Conservation (phyloP, 2,329 filamentous ascomycete species). For the Coniochaeta hoffmannii region DNA sequence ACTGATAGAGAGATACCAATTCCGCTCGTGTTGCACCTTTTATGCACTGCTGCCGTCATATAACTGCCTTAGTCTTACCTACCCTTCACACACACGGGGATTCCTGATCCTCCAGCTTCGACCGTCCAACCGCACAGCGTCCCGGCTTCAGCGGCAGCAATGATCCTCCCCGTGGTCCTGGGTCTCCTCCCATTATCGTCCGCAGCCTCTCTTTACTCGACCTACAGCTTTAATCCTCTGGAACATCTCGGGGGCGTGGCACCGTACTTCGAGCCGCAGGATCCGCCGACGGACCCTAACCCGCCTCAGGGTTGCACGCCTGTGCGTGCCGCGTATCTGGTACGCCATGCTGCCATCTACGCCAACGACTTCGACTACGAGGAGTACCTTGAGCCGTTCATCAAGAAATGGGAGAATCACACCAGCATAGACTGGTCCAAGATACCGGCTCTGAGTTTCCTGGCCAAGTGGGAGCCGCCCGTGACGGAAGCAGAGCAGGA, state of each 20-base stretch:
- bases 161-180: background rate
- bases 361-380: conserved; percentile 53
- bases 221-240: conserved; percentile 44
- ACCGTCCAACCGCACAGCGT: no score
- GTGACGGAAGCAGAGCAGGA: conserved; percentile 49
- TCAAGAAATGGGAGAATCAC: conserved; percentile 51
- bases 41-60: no score
- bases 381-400: conserved; percentile 47
- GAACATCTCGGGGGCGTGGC: conserved; percentile 48
- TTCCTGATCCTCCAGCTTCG: background rate
- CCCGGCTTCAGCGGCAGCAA: background rate
- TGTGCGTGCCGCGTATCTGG: conserved; percentile 45
- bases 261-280: conserved; percentile 49
- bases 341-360: conserved; percentile 54
- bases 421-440: conserved; percentile 47
- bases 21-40: no score
- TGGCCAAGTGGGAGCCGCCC: conserved; percentile 48
- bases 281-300: conserved; percentile 33
- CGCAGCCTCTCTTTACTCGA: conserved; percentile 28
- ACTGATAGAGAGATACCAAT: no score
- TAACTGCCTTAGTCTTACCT: no score
- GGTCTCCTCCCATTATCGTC: background rate
- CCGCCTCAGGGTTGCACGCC: conserved; percentile 43
- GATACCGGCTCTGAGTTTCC: conserved; percentile 47
- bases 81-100: background rate